Evolutionary conservation across 2,329 filamentous ascomycete species (phyloP), one percentile per base, ranked within the genome.

Genomic region (Fusarium sp.): DNA sequence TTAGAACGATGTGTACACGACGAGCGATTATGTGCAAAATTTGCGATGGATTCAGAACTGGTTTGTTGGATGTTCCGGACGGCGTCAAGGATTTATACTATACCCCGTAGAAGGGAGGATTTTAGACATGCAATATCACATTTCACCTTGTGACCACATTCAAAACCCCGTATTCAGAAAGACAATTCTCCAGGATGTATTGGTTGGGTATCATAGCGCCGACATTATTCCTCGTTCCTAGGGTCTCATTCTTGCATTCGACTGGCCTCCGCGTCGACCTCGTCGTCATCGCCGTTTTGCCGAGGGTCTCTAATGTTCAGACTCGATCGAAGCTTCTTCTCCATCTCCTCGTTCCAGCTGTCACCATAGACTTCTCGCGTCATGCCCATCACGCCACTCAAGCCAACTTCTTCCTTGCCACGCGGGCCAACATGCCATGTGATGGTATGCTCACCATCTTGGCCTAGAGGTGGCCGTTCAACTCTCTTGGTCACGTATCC

Each of bases 341-440:
- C 85, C 53, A 91, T 76, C 69, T 89, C 86, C 5, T 85, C 82
- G 3, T 81, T 81, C 45, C 82, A 81, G 23, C 52, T 61, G 10
- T 83, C 82, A 2, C 84, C 87, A 77, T 89, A 91, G 1, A 90
- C 83, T 56, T 85, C 79, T 76, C 88, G 81, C 6, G 94, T 88
- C 67, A 98, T 80, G 1, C 89, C 89, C 19, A 89, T 88, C 14
- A 96, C 91, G 1, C 92, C 93, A 51, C 89, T 86, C n/a, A 90
- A 84, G 0, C 92, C 93, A 37, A 98, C 88, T 79, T 98, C 96
- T 10, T 94, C 85, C 79, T 92, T 96, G 8, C 92, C 95, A 23
- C 96, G 87, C 8, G 93, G 91, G 0, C 96, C 96, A 16, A 98
- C 88, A 58, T 92, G 88, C 86, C 93, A 99, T 49, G 93, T 94